These are phyloP conservation scores for Crassisporium funariophilum DNA, from an alignment of 768 basidiomycete species.

Conservation along the genomic window DNA sequence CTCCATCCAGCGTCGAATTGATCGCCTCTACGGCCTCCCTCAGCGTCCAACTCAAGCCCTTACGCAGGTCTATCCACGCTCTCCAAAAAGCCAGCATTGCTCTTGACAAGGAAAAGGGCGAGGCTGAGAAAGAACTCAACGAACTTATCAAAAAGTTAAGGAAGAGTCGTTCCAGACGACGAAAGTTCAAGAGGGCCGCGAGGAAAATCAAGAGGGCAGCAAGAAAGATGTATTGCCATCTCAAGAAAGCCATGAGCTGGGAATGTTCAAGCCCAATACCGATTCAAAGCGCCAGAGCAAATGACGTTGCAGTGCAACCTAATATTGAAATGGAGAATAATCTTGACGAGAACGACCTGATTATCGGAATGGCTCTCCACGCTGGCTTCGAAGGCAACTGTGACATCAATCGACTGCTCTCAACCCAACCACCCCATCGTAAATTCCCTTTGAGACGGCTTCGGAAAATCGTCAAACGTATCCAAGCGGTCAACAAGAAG, in stretches of 20 bases:
- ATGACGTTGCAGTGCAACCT: background rate
- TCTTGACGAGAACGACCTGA: conserved; percentile 11
- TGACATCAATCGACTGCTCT: background rate
- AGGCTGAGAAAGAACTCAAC: conserved; percentile 51
- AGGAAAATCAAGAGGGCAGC: conserved; percentile 4
- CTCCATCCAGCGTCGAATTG: conserved; percentile 46
- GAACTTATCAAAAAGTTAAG: conserved; percentile 37
- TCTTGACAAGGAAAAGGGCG: conserved; percentile 58
- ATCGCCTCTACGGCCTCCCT: conserved; percentile 29
- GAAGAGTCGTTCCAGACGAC: conserved; percentile 26
- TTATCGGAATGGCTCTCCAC: conserved; percentile 19
- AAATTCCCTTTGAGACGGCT: conserved; percentile 13
- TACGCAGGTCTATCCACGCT: conserved; percentile 47
- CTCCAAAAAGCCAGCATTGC: conserved; percentile 51
- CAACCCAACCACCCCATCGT: conserved; percentile 7
- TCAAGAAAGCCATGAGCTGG: conserved; percentile 16
- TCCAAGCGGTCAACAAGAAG: conserved; percentile 60
- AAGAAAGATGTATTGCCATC: conserved; percentile 3
- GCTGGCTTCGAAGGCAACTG: conserved; percentile 9
- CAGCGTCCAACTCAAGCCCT: conserved; percentile 35
- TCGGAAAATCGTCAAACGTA: conserved; percentile 45
- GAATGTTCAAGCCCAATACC: conserved; percentile 14
- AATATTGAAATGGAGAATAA: no score
- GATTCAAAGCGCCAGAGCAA: background rate
- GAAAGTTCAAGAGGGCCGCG: conserved; percentile 2